Evolutionary conservation across 495 filamentous ascomycete species (phyloP).

Genomic region (Pseudevernia furfuracea): DNA sequence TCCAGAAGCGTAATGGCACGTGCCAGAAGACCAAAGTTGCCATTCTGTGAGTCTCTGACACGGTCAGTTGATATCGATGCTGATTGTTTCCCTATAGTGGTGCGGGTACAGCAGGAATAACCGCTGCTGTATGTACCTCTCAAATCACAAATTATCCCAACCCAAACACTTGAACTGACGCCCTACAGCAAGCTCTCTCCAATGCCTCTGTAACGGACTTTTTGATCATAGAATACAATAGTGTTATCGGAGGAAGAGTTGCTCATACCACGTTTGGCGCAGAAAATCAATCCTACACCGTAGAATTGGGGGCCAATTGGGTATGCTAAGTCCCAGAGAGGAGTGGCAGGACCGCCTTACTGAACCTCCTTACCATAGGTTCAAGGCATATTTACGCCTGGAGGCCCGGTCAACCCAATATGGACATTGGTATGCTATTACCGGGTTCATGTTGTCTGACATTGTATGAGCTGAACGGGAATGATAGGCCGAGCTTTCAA

Average conservation of each 20-base stretch:
- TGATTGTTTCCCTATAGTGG: slow-evolving; percentile 29
- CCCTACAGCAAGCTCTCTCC: slow-evolving; percentile 50
- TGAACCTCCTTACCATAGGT: slow-evolving; percentile 32
- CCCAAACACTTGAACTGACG: slow-evolving; percentile 18
- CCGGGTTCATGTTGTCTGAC: too few relatives aligned
- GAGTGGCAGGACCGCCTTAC: neutral
- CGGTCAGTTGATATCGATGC: neutral
- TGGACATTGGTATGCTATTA: slow-evolving; percentile 49
- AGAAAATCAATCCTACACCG: slow-evolving; percentile 34
- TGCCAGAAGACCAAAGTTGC: slow-evolving; percentile 39
- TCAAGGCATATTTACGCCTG: slow-evolving; percentile 54
- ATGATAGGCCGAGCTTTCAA: slow-evolving; percentile 1
- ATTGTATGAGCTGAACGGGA: neutral
- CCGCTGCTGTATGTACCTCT: slow-evolving; percentile 51
- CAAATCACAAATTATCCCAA: slow-evolving; percentile 30
- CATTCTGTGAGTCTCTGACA: slow-evolving; percentile 29
- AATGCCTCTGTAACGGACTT: slow-evolving; percentile 62
- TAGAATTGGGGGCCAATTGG: slow-evolving; percentile 69
- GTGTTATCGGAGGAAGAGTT: slow-evolving; percentile 56
- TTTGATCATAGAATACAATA: slow-evolving; percentile 59
- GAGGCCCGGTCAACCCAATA: slow-evolving; percentile 59
- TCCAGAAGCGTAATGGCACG: slow-evolving; percentile 24
- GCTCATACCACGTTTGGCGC: slow-evolving; percentile 52
- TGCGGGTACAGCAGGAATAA: slow-evolving; percentile 60
- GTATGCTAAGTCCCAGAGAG: slow-evolving; percentile 26